phyloP scores from a whole-genome alignment of 2,329 filamentous ascomycete species.

The Trichoderma simmonsii region DNA sequence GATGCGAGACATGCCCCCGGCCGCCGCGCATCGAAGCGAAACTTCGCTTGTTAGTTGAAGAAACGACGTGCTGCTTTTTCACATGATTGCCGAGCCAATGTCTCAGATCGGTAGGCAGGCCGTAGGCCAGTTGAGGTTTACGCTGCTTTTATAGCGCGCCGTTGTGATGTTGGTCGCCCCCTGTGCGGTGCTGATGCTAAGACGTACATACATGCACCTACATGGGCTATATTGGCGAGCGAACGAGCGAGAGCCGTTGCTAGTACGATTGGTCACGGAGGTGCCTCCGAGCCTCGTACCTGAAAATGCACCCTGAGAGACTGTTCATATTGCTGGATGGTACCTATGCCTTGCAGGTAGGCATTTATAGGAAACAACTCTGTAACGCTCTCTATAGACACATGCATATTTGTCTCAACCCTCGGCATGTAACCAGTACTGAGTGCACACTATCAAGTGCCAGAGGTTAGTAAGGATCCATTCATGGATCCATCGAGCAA shows the following conservation, averaged over 20 bases:
- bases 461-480: not conserved
- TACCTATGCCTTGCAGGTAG: not conserved
- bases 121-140: not conserved
- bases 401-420: not conserved
- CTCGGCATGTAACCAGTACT: not conserved
- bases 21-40: not conserved
- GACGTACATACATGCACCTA: not conserved
- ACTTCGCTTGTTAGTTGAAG: not conserved
- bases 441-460: not conserved
- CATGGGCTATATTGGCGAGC: not conserved
- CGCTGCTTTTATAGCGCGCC: not conserved
- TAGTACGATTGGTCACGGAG: not conserved
- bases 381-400: not conserved
- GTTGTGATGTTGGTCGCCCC: not conserved
- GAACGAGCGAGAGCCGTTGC: not conserved
- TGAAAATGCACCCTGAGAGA: not conserved
- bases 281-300: not conserved
- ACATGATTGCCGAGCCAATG: not conserved
- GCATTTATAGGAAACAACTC: not conserved
- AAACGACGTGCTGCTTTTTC: not conserved
- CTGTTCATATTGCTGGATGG: not conserved
- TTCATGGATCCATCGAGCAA: not conserved
- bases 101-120: not conserved
- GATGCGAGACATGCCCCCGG: not conserved
- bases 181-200: not conserved